A percentile compares a stretch with the other conserved stretches of the same genome.
Conservation (phyloP, 768 basidiomycete genomes). For the Pleurotus citrinopileatus region DNA sequence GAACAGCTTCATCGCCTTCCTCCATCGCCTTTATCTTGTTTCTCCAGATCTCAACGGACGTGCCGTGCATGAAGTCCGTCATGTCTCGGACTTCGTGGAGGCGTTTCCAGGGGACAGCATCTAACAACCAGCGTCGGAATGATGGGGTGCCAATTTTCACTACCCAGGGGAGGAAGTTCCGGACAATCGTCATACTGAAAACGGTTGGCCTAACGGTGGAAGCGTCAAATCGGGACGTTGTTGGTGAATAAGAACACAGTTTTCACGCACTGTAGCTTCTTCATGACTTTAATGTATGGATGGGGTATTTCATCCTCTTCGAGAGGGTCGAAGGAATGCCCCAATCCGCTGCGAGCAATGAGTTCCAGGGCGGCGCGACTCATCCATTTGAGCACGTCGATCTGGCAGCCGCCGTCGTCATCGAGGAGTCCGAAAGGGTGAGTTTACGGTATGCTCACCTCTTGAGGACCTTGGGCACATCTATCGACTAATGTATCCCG, state of each 20-base stretch:
- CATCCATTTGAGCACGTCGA: slow-evolving; percentile 29
- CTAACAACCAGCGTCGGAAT: slow-evolving; percentile 25
- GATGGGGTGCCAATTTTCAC: slow-evolving; percentile 21
- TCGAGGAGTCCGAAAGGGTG: too few species aligned
- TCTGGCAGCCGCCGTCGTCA: slow-evolving; percentile 9
- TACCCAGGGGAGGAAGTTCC: slow-evolving; percentile 21
- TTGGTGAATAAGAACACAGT: neutral
- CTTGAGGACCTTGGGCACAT: neutral
- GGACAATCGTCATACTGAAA: slow-evolving; percentile 17
- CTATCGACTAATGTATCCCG: neutral
- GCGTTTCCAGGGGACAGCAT: slow-evolving; percentile 19
- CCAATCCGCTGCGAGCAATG: slow-evolving; percentile 32
- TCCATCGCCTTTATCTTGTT: slow-evolving; percentile 25
- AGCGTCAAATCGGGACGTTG: too few species aligned
- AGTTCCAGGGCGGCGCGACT: slow-evolving; percentile 31
- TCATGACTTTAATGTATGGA: slow-evolving; percentile 16
- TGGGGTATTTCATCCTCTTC: slow-evolving; percentile 13
- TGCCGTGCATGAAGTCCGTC: slow-evolving; percentile 25
- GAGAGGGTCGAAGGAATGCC: slow-evolving; percentile 30
- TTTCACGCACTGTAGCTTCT: slow-evolving; percentile 15
- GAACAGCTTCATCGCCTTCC: slow-evolving; percentile 22
- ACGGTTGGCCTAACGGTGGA: slow-evolving; percentile 24
- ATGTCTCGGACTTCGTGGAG: slow-evolving; percentile 23
- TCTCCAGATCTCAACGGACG: slow-evolving; percentile 22
- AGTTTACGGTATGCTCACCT: neutral